phyloP scores from a whole-genome alignment of 2,329 filamentous ascomycete genomes.

The Pseudogymnoascus sp. region DNA sequence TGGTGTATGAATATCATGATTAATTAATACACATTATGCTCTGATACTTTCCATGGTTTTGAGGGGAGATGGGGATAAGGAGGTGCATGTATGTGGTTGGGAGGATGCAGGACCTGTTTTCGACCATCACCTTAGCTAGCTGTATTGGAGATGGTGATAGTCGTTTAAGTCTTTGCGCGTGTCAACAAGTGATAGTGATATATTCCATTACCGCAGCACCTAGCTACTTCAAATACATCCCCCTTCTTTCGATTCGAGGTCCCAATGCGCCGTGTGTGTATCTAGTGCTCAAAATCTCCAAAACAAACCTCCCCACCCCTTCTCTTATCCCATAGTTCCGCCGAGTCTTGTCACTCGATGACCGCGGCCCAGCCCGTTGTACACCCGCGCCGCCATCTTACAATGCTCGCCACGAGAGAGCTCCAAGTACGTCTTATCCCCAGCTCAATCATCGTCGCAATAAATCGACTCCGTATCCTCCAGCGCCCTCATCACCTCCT shows the following conservation, averaged over 20 bases:
- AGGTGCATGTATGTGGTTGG: background rate
- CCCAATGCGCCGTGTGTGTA: background rate
- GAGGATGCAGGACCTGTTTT: background rate
- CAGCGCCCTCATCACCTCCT: constrained; percentile 55
- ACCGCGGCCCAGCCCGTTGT: background rate
- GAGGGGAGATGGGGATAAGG: background rate
- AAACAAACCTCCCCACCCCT: background rate
- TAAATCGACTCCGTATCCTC: constrained; percentile 48
- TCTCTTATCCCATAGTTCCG: background rate
- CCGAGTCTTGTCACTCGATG: background rate
- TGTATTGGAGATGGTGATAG: background rate
- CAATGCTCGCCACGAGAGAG: background rate
- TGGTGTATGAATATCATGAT: constrained; percentile 3
- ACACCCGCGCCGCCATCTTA: background rate
- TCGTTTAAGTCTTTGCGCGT: background rate
- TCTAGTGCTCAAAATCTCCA: background rate
- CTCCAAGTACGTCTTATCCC: background rate
- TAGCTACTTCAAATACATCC: background rate
- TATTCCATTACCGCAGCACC: background rate
- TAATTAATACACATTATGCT: background rate
- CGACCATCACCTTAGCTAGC: background rate
- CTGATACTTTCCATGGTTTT: background rate
- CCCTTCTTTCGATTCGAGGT: background rate
- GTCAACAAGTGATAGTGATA: background rate
- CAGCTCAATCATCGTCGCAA: constrained; percentile 22